These are phyloP conservation scores for Solanum sejunctum DNA, from an alignment of 257 asterid genomes.

Conservation along the genomic window DNA sequence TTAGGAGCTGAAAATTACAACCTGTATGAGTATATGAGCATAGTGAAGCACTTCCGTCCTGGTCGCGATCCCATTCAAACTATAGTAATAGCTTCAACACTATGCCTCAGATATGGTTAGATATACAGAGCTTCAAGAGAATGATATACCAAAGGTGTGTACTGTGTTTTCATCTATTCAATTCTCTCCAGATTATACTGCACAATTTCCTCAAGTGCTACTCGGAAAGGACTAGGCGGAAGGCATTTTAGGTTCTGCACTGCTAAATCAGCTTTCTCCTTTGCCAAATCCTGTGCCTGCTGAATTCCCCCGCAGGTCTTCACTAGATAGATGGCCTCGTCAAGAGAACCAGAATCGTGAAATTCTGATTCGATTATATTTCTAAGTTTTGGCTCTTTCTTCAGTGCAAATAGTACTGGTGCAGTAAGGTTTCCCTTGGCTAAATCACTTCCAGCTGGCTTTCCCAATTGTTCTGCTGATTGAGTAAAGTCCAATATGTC, in stretches of 20 bases:
- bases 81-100: background rate
- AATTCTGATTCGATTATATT: slow-evolving; percentile 77
- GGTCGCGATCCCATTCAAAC: background rate
- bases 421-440: slow-evolving; percentile 82
- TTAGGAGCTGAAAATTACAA: slow-evolving; percentile 8
- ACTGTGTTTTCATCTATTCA: slow-evolving; percentile 14
- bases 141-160: background rate
- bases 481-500: slow-evolving; percentile 87
- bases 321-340: slow-evolving; percentile 60
- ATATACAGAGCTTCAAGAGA: background rate
- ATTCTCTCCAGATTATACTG: slow-evolving; percentile 68
- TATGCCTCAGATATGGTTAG: background rate
- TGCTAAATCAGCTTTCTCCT: slow-evolving; percentile 60
- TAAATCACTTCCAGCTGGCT: slow-evolving; percentile 86
- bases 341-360: slow-evolving; percentile 66
- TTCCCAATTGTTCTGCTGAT: slow-evolving; percentile 84
- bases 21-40: slow-evolving; percentile 3
- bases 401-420: slow-evolving; percentile 72
- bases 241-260: slow-evolving; percentile 50
- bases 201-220: slow-evolving; percentile 59
- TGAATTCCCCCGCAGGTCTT: slow-evolving; percentile 68
- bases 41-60: background rate
- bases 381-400: slow-evolving; percentile 53
- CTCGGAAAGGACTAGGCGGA: slow-evolving; percentile 44
- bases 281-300: slow-evolving; percentile 62